Base-by-base conservation (phyloP, 1,284 basidiomycete genomes). In the Puccinia hordei region DNA sequence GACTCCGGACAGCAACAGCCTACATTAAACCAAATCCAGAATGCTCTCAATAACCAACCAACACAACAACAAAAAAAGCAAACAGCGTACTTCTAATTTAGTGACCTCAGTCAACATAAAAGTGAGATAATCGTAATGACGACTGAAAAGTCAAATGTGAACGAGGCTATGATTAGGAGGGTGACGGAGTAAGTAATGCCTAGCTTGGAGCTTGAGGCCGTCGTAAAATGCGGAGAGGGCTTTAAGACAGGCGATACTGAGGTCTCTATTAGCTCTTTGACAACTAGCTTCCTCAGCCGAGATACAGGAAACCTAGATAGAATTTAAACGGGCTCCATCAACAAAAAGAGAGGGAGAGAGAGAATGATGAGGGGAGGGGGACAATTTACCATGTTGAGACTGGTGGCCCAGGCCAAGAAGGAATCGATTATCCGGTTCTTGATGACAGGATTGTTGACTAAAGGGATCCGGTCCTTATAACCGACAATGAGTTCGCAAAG, bases 211-310 rank as follows among this genome's bases (percentile, higher is more conserved):
- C 77, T 91, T 89, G 5, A 95, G 86, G 24, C 90, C 89, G 82
- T 95, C 92, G 61, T 93, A 87, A n/a, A 94, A 87, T 73, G 89
- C 91, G 35, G 93, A 91, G 30, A 89, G 88, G 0, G 92, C 91
- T 19, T 89, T 89, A 57, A 95, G 87, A 82, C 90, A 91, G 1
- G 90, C 89, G 72, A 90, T 86, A 82, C 93, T 93, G 51, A 94
- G 87, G 49, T 94, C 93, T 33, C 77, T 92, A 90, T 93, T 93
- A 94, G 73, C 92, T 90, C 83, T 91, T 87, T 63, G 94, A 87
- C 72, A 89, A 88, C 82, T 94, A 92, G 75, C 75, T 41, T 78
- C 75, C 41, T 78, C 65, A 30, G 68, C 51, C 53, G 53, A 79
- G 12, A 72, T 65, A 68, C 68, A 79, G 4, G 65, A 71, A 1